Percentiles rank a stretch among this genome's conserved stretches.
phyloP scores from a whole-genome alignment of 1,139 yeast species.

The Lodderomyces metapsilosis region DNA sequence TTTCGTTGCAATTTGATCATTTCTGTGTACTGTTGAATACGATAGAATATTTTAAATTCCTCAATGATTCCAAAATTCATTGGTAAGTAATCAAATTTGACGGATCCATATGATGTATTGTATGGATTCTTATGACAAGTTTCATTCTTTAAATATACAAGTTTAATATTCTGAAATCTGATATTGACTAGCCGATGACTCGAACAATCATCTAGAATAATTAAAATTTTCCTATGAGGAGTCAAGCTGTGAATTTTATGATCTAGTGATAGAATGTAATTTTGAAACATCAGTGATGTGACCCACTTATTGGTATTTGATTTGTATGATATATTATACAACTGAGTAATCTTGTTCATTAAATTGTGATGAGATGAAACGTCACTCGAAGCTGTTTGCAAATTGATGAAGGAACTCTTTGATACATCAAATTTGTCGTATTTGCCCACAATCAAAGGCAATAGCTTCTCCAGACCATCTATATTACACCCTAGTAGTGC shows the following conservation, averaged over 20 bases:
- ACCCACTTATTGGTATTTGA: constrained; percentile 65
- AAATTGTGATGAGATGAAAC: constrained; percentile 23
- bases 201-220: constrained; percentile 60
- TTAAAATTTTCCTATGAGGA: constrained; percentile 49
- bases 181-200: constrained; percentile 61
- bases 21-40: constrained; percentile 59
- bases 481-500: constrained; percentile 63
- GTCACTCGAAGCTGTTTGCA: constrained; percentile 26
- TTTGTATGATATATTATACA: constrained; percentile 54
- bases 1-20: constrained; percentile 42
- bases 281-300: constrained; percentile 63
- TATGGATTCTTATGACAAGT: constrained; percentile 41
- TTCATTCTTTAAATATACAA: constrained; percentile 44
- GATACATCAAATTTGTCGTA: constrained; percentile 54
- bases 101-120: constrained; percentile 33
- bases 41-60: constrained; percentile 58
- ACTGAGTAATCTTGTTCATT: constrained; percentile 49
- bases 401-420: constrained; percentile 28
- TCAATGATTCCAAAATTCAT: constrained; percentile 65
- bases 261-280: constrained; percentile 59
- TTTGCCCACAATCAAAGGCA: constrained; percentile 62
- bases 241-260: constrained; percentile 45
- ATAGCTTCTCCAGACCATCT: constrained; percentile 61
- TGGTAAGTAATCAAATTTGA: constrained; percentile 52
- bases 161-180: constrained; percentile 50